phyloP scores from a whole-genome alignment of 75 land plant species.

The Selaginella moellendorffii region DNA sequence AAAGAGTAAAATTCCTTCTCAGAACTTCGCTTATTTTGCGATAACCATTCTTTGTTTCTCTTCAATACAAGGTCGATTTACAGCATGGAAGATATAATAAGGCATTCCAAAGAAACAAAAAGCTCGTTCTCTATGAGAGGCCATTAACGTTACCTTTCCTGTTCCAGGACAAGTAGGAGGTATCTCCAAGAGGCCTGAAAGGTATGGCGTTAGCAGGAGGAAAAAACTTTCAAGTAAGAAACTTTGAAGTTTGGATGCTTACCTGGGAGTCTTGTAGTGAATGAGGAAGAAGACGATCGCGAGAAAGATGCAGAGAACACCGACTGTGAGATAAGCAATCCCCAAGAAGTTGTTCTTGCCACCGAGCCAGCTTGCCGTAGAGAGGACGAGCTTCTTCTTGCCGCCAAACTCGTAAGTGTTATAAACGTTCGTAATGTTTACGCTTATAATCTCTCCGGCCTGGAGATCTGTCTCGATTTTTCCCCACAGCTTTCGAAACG shows the following conservation, averaged over 20 bases:
- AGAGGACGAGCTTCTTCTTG: slow-evolving; percentile 12
- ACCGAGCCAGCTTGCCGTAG: slow-evolving; percentile 18
- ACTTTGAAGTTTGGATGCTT: too few species aligned
- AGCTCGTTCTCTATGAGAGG: too few species aligned
- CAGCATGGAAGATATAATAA: too few species aligned
- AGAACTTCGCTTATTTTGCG: too few species aligned
- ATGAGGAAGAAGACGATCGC: slow-evolving; percentile 11
- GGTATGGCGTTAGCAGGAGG: too few species aligned
- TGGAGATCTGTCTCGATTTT: slow-evolving; percentile 14
- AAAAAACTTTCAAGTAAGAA: too few species aligned
- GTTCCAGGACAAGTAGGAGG: slow-evolving; percentile 47
- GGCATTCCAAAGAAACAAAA: too few species aligned
- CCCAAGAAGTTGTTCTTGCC: slow-evolving; percentile 17
- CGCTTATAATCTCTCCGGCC: background rate
- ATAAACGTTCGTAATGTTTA: slow-evolving; percentile 11
- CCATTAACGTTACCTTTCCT: slow-evolving; percentile 19
- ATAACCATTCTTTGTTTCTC: too few species aligned
- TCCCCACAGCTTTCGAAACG: slow-evolving; percentile 20
- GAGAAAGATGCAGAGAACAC: slow-evolving; percentile 8
- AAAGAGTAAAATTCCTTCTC: too few species aligned
- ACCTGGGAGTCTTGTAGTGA: slow-evolving; percentile 7
- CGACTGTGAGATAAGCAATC: slow-evolving; percentile 13
- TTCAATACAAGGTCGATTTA: too few species aligned
- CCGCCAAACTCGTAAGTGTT: slow-evolving; percentile 17
- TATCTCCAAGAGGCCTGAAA: slow-evolving; percentile 49